phyloP scores from a whole-genome alignment of 192 early-diverging fungal genomes.

The Coemansia sp. region DNA sequence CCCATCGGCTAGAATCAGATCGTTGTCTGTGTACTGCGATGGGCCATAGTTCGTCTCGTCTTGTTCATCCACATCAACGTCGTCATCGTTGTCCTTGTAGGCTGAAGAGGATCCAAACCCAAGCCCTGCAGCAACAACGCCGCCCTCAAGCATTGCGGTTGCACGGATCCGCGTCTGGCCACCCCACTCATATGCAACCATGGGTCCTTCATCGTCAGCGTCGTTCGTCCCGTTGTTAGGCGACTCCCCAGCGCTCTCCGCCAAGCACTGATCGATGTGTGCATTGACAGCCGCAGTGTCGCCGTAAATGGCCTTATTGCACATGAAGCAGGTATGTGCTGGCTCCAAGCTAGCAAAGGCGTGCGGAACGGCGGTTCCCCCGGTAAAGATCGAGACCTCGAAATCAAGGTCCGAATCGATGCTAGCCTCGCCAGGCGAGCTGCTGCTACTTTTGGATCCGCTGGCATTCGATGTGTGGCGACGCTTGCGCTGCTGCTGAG shows the following conservation, averaged over 20 bases:
- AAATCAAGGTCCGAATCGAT: conserved; percentile 21
- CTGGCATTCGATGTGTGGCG: background rate
- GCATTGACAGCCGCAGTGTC: conserved; percentile 63
- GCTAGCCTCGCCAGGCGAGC: conserved; percentile 5
- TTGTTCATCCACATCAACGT: conserved; percentile 82
- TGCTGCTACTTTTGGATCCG: conserved; percentile 2
- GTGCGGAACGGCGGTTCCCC: conserved; percentile 20
- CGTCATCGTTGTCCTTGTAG: conserved; percentile 71
- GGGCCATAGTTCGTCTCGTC: conserved; percentile 70
- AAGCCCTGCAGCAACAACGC: conserved; percentile 28
- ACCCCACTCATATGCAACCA: conserved; percentile 79
- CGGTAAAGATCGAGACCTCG: conserved; percentile 27
- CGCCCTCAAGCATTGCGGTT: conserved; percentile 79
- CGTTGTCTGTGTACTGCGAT: conserved; percentile 72
- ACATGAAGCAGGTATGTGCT: conserved; percentile 23
- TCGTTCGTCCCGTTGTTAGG: background rate
- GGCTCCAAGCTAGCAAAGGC: background rate
- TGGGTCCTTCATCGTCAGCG: conserved; percentile 17
- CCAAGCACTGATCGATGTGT: conserved; percentile 79
- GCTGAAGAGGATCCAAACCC: conserved; percentile 31
- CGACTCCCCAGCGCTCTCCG: background rate
- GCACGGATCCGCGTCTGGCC: conserved; percentile 78
- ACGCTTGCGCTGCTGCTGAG: conserved; percentile 5
- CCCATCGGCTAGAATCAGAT: conserved; percentile 48
- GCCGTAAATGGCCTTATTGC: conserved; percentile 15